phyloP scores from a whole-genome alignment of 495 filamentous ascomycete genomes.

The Cetradonia linearis region DNA sequence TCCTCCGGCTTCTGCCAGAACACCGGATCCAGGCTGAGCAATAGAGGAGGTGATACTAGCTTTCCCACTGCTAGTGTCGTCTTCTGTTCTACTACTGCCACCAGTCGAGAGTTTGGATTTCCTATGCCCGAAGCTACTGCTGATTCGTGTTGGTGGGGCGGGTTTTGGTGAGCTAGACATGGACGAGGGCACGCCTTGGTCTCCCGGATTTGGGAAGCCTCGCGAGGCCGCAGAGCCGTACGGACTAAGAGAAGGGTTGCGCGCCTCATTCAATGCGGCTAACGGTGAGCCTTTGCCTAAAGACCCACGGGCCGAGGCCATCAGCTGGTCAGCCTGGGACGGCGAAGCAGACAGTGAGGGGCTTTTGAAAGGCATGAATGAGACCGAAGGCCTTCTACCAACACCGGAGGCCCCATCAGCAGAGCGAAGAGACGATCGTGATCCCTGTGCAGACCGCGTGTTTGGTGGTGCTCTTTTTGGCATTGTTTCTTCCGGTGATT shows the following conservation, averaged over 20 bases:
- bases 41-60: slow-evolving; percentile 72
- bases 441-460: slow-evolving; percentile 46
- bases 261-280: slow-evolving; percentile 49
- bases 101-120: slow-evolving; percentile 65
- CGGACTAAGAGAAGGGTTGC: slow-evolving; percentile 53
- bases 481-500: slow-evolving; percentile 49
- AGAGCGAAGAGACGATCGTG: slow-evolving; percentile 50
- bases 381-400: slow-evolving; percentile 70
- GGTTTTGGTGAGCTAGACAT: slow-evolving; percentile 66
- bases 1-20: slow-evolving; percentile 63
- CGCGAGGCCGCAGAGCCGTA: slow-evolving; percentile 58
- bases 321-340: slow-evolving; percentile 42
- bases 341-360: slow-evolving; percentile 90
- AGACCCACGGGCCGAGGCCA: slow-evolving; percentile 50
- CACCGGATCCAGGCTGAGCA: slow-evolving; percentile 74
- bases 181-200: slow-evolving; percentile 44
- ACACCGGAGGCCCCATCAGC: slow-evolving; percentile 44
- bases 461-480: slow-evolving; percentile 50
- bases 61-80: slow-evolving; percentile 77
- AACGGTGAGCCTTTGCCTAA: slow-evolving; percentile 41
- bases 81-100: slow-evolving; percentile 60
- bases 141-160: slow-evolving; percentile 56
- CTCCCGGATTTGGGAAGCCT: slow-evolving; percentile 40
- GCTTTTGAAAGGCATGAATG: slow-evolving; percentile 92
- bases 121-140: slow-evolving; percentile 82